Conservation (phyloP, 768 basidiomycete genomes). For the Pilatotrama ljubarskyi region DNA sequence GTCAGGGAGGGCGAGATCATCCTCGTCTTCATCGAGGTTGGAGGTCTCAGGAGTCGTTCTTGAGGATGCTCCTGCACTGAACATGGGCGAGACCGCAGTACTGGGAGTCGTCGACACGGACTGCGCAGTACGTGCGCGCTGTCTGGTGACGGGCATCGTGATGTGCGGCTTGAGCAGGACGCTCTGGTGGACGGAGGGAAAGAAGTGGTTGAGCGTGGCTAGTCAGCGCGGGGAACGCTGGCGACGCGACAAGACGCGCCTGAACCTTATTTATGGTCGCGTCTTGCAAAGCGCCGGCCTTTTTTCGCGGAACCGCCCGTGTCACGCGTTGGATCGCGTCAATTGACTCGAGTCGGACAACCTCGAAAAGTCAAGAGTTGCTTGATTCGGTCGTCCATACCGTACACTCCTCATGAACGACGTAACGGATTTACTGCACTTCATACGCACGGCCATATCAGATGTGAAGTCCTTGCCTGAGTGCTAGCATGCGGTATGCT, state of each 20-base stretch:
- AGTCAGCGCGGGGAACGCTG: slow-evolving; percentile 20
- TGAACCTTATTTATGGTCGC: slow-evolving; percentile 32
- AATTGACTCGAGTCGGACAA: background rate
- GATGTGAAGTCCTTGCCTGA: too few species aligned
- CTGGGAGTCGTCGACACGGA: slow-evolving; percentile 38
- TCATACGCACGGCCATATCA: too few species aligned
- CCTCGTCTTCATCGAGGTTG: slow-evolving; percentile 29
- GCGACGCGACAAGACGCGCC: slow-evolving; percentile 26
- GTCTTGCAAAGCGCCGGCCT: slow-evolving; percentile 16
- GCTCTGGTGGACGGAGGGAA: background rate
- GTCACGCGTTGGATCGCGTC: background rate
- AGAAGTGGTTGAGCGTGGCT: slow-evolving; percentile 10
- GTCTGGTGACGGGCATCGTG: slow-evolving; percentile 25
- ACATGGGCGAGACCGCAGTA: slow-evolving; percentile 49
- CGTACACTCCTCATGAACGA: too few species aligned
- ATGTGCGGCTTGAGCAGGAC: background rate
- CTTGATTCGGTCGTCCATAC: background rate
- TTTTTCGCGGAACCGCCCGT: slow-evolving; percentile 10
- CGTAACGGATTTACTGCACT: background rate
- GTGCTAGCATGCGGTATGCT: too few species aligned
- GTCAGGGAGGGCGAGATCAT: background rate
- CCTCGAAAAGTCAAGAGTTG: background rate
- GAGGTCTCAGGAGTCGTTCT: slow-evolving; percentile 57
- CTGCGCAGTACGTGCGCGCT: slow-evolving; percentile 30
- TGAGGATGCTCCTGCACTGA: slow-evolving; percentile 49